Conservation (phyloP, 2,329 filamentous ascomycete species). For the Ambrosiella cleistominuta region DNA sequence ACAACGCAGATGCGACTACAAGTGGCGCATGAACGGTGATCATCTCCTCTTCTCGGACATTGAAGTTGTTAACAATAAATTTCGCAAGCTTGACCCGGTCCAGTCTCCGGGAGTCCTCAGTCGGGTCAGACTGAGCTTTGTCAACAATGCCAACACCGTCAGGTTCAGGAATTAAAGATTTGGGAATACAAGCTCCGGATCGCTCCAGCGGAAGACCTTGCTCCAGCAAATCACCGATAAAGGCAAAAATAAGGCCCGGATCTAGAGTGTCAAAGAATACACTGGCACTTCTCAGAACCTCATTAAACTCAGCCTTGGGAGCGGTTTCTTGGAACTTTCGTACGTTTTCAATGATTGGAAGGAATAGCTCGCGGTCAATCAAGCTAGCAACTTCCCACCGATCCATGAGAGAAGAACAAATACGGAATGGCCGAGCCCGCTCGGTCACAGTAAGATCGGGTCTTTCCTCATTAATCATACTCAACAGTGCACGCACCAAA, state of each 20-base stretch:
- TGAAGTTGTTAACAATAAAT: constrained; percentile 79
- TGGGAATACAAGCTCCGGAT: constrained; percentile 24
- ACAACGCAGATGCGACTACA: constrained; percentile 44
- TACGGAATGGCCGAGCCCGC: constrained; percentile 68
- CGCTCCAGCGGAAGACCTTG: constrained; percentile 28
- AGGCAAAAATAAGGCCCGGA: constrained; percentile 79
- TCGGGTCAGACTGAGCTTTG: neutral
- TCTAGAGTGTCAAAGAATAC: constrained; percentile 97
- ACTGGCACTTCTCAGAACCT: constrained; percentile 82
- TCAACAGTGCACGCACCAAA: constrained; percentile 55
- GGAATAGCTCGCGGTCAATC: constrained; percentile 73
- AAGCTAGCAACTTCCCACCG: constrained; percentile 90
- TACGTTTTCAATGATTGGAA: constrained; percentile 69
- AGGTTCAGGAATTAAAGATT: neutral
- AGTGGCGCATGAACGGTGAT: constrained; percentile 68
- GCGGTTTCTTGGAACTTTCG: constrained; percentile 51
- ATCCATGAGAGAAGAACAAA: constrained; percentile 93
- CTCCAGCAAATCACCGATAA: constrained; percentile 52
- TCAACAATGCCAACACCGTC: neutral
- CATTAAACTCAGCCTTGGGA: constrained; percentile 55
- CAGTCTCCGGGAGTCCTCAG: constrained; percentile 27
- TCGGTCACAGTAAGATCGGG: constrained; percentile 27
- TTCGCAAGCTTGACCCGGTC: constrained; percentile 54
- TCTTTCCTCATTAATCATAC: constrained; percentile 49
- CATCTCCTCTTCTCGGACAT: constrained; percentile 94